Base-by-base conservation (phyloP, 345 rosid species). In the Mercurialis annua region DNA sequence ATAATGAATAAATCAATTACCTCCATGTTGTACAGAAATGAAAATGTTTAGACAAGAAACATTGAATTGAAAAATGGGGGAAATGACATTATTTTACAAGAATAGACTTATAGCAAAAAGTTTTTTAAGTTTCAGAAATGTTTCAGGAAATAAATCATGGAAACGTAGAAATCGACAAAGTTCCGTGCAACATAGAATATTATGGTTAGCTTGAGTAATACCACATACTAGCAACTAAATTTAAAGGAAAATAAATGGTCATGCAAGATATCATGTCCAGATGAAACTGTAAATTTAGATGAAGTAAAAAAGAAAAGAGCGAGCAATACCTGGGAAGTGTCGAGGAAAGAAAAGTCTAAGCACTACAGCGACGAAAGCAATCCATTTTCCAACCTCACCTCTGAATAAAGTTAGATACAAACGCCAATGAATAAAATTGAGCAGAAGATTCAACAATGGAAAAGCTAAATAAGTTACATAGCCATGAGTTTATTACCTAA, bases 381-480 rank as follows among this genome's bases (percentile, higher is more conserved):
- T 77, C 96, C 96, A 93, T 81, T 77, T 91, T 29, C 98, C 98
- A 24, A 89, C 73, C 50, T 91, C 97, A 69, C 94, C 92, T 48
- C 97, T 91, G 74, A 24, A 34, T 34, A 62, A 73, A 10, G 47
- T 20, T 55, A 64, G 15, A 29, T 2, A 42, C 24, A 58, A 8
- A 18, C 59, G 42, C 26, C 43, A 59, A 48, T 24, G 67, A 30
- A 30, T n/a, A 33, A 63, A 50, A 10, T 57, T 24, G 0, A 64
- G 63, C 3, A 4, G 27, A 65, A 65, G 26, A 59, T 14, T 4
- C 21, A n/a, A 23, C 47, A 65, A 18, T 38, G 17, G 2, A 29
- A 36, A 16, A 14, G 10, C 21, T 57, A 21, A 47, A 51, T 61
- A 23, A 18, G 5, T 23, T 43, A 16, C 30, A 17, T 26, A 59